Evolutionary conservation across 1,139 yeast genomes (phyloP), one percentile per base, ranked within the genome.

Genomic region (Meyerozyma sp.): DNA sequence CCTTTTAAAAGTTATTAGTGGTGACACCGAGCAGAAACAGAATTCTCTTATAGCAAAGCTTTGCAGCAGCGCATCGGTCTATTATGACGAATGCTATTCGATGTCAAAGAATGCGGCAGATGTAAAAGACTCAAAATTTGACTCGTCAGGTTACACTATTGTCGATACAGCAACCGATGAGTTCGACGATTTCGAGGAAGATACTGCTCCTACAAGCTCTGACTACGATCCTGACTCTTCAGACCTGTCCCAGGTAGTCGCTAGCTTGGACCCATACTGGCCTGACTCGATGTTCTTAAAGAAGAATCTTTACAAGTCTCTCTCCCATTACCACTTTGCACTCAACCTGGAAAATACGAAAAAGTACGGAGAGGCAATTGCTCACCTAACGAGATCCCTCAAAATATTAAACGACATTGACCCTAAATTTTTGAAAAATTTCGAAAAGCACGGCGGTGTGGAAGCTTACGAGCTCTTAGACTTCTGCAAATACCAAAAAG

Each of bases 321-420:
- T 75, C 44, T 68, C 81, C 0, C 68, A 66, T 47, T 81, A 79
- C 50, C 76, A 79, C 57, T 71, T 80, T 43, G 81, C 84, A 0
- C 65, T 75, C 46, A 65, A 66, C 8, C 62, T 74, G 40, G 84
- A 79, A 46, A 59, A 68, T 2, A 58, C 70, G 14, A 70, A 68
- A 28, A 82, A 86, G 54, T 75, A 76, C 51, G 98, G 98, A 5
- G 83, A 79, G 32, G 85, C 96, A 0, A 79, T 93, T 49, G 90
- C 89, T 0, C 79, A 79, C 55, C 59, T 84, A 54, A 73, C 73
- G 36, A 67, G 74, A 35, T 82, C 96, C 0, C 54, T 57, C n/a
- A 68, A 66, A 3, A 48, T 61, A 1, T 54, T 72, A 39, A 56
- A 62, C 37, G 65, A 63, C 26, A 58, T 70, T 3, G 50, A 61